Percentiles rank a stretch among this genome's conserved stretches.
Conservation (phyloP, 2,329 filamentous ascomycete species). For the Diaporthe longicolla region DNA sequence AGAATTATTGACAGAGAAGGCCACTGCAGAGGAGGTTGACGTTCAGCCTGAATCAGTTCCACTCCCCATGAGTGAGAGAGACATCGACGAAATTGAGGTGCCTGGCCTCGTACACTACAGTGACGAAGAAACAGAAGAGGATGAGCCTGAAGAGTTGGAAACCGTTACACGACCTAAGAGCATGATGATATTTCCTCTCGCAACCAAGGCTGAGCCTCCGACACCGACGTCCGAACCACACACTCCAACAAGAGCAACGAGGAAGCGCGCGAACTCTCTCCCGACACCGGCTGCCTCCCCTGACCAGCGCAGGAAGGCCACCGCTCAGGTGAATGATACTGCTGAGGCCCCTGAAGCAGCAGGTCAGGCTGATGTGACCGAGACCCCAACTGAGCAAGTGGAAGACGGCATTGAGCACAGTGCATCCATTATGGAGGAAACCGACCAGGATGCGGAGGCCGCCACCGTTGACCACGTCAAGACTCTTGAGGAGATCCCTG, state of each 20-base stretch:
- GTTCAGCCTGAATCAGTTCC: conserved; percentile 72
- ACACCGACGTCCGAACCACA: conserved; percentile 54
- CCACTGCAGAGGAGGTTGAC: conserved; percentile 54
- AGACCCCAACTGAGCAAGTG: not conserved
- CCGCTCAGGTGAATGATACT: conserved; percentile 4
- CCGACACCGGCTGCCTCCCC: conserved; percentile 56
- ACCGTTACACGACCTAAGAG: conserved; percentile 62
- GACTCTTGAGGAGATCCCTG: conserved; percentile 59
- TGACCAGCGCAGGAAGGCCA: conserved; percentile 30
- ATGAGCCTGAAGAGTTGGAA: conserved; percentile 53
- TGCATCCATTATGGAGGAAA: not conserved
- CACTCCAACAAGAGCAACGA: conserved; percentile 52
- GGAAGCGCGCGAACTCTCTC: conserved; percentile 65
- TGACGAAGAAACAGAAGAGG: conserved; percentile 71
- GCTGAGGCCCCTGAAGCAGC: conserved; percentile 45
- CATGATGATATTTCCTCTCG: conserved; percentile 53
- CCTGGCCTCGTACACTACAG: conserved; percentile 75
- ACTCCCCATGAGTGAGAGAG: conserved; percentile 76
- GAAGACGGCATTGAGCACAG: conserved; percentile 18
- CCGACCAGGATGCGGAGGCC: not conserved
- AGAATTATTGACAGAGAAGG: conserved; percentile 32
- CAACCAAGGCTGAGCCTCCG: conserved; percentile 49
- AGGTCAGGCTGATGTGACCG: conserved; percentile 55
- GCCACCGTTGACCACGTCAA: conserved; percentile 61
- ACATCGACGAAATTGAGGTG: conserved; percentile 85